A percentile compares a stretch with the other conserved stretches of the same genome.
These are phyloP conservation scores for Apiospora marii DNA, from an alignment of 2,329 filamentous ascomycete genomes.

Conservation along the genomic window DNA sequence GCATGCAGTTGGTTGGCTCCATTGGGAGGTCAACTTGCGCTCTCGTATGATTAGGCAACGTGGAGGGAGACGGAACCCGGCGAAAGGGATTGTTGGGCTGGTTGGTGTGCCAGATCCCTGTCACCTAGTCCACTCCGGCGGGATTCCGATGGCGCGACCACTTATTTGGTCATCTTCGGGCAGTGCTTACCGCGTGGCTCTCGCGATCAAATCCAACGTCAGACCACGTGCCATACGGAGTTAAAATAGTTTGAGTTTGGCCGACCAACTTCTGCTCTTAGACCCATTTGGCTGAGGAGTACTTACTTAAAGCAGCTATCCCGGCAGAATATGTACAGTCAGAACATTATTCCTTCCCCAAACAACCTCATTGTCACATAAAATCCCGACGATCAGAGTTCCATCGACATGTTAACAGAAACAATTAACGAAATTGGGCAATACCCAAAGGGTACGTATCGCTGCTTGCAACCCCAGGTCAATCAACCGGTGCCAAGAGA, in stretches of 20 bases:
- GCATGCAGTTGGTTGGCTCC: not conserved
- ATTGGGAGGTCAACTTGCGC: not conserved
- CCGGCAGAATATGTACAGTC: not conserved
- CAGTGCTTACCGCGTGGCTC: not conserved
- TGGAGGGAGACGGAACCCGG: no score
- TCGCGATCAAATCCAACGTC: not conserved
- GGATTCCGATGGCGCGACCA: not conserved
- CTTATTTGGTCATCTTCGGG: not conserved
- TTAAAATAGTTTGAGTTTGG: not conserved
- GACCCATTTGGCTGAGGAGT: no score
- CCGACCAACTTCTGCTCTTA: not conserved
- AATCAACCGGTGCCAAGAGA: not conserved
- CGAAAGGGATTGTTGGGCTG: not conserved
- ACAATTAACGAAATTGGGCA: not conserved
- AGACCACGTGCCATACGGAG: not conserved
- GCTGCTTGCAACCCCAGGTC: not conserved
- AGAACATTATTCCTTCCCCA: not conserved
- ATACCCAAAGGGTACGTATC: not conserved
- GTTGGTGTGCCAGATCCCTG: not conserved
- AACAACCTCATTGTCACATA: not conserved
- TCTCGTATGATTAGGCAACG: not conserved
- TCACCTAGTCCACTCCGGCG: not conserved
- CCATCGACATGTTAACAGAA: not conserved
- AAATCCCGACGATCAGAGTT: not conserved
- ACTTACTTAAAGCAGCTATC: not conserved